Evolutionary conservation across 2,329 filamentous ascomycete genomes (phyloP).

Genomic region (Aspergillus jensenii): DNA sequence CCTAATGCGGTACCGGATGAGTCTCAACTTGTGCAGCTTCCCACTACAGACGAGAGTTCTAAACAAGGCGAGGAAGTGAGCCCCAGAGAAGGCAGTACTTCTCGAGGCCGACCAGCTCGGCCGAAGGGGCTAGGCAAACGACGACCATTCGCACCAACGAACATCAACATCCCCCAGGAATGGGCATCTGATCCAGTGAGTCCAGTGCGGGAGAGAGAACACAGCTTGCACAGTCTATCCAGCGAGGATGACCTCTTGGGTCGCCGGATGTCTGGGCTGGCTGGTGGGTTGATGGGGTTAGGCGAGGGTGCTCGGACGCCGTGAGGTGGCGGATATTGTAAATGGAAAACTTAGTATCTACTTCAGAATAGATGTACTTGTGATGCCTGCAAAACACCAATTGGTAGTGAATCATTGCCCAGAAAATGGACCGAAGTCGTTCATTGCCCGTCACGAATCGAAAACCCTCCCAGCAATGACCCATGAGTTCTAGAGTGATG

Average conservation of each 20-base stretch:
- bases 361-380: too few relatives aligned
- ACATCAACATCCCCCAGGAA: constrained; percentile 17
- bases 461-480: neutral
- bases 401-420: too few relatives aligned
- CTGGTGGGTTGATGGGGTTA: constrained; percentile 52
- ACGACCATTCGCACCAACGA: constrained; percentile 18
- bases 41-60: too few relatives aligned
- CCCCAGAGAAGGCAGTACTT: neutral
- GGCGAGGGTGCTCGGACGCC: constrained; percentile 37
- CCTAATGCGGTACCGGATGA: neutral
- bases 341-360: neutral
- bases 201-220: constrained; percentile 27
- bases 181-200: constrained; percentile 23
- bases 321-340: constrained; percentile 13
- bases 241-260: constrained; percentile 59
- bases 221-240: constrained; percentile 53
- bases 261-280: constrained; percentile 56
- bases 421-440: neutral
- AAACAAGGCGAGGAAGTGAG: neutral
- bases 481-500: too few relatives aligned
- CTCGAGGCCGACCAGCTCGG: constrained; percentile 11
- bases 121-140: constrained; percentile 10
- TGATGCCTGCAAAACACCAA: too few relatives aligned
- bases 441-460: neutral
- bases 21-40: neutral